phyloP scores from a whole-genome alignment of 345 rosid genomes.

The Microcos paniculata region DNA sequence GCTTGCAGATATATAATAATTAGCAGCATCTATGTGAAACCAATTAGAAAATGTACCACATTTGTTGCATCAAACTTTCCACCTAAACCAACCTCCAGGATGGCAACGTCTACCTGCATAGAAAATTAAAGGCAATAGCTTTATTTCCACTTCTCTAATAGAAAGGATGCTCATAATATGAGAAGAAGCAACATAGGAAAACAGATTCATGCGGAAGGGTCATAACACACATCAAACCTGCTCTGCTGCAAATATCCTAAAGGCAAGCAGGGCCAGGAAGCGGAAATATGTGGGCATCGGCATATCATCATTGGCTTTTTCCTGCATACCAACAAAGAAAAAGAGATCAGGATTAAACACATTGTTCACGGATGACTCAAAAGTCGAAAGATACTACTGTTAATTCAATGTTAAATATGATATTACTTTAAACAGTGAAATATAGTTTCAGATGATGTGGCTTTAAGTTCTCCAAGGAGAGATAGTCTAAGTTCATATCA shows the following conservation, averaged over 20 bases:
- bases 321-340: conserved; percentile 47
- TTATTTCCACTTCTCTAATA: neutral
- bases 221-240: conserved; percentile 50
- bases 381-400: neutral
- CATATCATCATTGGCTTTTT: conserved; percentile 54
- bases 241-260: conserved; percentile 81
- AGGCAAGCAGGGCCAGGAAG: conserved; percentile 86
- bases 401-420: neutral
- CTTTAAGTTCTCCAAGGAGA: neutral
- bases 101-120: conserved; percentile 83
- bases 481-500: neutral
- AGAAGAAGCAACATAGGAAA: conserved; percentile 1
- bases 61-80: conserved; percentile 92
- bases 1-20: neutral
- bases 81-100: conserved; percentile 94
- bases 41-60: conserved; percentile 52
- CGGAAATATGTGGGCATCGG: conserved; percentile 96
- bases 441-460: neutral
- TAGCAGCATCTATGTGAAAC: neutral
- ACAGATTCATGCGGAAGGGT: neutral
- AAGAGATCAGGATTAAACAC: neutral
- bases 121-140: conserved; percentile 12
- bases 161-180: neutral
- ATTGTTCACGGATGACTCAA: neutral
- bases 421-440: neutral